Evolutionary conservation across 208 protist species (phyloP).

Genomic region (Leishmania arabica): DNA sequence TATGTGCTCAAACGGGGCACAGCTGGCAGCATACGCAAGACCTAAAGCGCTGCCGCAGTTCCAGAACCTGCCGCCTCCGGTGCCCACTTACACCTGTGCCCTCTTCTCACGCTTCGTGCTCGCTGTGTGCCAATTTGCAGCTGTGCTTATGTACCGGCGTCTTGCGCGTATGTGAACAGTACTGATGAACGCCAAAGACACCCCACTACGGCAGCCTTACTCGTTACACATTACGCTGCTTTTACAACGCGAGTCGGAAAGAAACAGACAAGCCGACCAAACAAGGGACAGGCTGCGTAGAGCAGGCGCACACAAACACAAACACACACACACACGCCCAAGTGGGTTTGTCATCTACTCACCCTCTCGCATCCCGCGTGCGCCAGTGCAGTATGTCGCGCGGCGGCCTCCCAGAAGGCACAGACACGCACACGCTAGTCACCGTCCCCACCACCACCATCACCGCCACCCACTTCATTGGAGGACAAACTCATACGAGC

Average conservation of each 20-base stretch:
- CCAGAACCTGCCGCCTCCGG: background rate
- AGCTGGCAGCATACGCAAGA: background rate
- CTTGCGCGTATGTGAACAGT: background rate
- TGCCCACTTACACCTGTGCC: background rate
- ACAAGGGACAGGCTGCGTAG: background rate
- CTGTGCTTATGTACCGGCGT: background rate
- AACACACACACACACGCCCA: background rate
- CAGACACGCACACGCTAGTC: background rate
- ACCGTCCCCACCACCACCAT: no score
- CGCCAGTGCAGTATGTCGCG: background rate
- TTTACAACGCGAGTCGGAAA: background rate
- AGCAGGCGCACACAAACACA: background rate
- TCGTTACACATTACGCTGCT: background rate
- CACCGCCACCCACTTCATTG: slow-evolving; percentile 1
- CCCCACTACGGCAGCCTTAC: background rate
- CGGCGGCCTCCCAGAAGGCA: background rate
- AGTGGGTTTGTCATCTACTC: background rate
- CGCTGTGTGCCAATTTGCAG: no score
- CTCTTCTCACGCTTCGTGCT: background rate
- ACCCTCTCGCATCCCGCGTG: background rate
- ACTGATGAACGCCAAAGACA: background rate
- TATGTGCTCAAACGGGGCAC: background rate
- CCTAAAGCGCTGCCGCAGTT: no score
- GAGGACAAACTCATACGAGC: slow-evolving; percentile 27
- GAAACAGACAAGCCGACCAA: background rate